phyloP scores from a whole-genome alignment of 345 rosid species.

The Streptanthus diversifolius region DNA sequence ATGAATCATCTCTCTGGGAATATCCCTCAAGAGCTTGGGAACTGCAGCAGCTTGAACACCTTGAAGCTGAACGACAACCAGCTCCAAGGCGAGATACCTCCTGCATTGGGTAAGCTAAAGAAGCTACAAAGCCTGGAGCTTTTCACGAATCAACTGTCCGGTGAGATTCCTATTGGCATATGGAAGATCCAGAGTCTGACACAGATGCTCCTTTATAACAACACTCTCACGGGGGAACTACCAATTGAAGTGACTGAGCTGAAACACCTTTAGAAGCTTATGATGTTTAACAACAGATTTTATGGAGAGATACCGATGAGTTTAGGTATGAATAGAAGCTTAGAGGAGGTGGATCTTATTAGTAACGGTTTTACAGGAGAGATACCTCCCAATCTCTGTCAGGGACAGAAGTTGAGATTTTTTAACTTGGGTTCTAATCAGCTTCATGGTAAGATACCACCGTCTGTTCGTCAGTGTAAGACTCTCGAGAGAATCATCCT shows the following conservation, averaged over 20 bases:
- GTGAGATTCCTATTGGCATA: constrained; percentile 60
- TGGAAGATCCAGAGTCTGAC: constrained; percentile 65
- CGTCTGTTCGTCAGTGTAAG: constrained; percentile 49
- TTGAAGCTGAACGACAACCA: constrained; percentile 46
- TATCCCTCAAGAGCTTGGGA: constrained; percentile 65
- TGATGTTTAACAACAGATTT: constrained; percentile 51
- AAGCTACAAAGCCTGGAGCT: constrained; percentile 48
- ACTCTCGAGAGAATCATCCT: constrained; percentile 63
- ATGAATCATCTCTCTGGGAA: constrained; percentile 60
- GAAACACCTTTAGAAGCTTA: constrained; percentile 47
- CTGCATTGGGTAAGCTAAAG: constrained; percentile 47
- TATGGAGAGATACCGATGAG: constrained; percentile 55
- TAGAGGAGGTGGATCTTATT: constrained; percentile 56
- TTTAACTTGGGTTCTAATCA: constrained; percentile 57
- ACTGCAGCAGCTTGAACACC: constrained; percentile 52
- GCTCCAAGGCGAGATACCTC: constrained; percentile 67
- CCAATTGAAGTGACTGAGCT: constrained; percentile 61
- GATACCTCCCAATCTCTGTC: constrained; percentile 71
- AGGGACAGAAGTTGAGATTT: constrained; percentile 41
- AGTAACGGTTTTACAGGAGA: constrained; percentile 60
- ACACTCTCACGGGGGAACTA: constrained; percentile 64
- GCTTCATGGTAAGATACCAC: constrained; percentile 61
- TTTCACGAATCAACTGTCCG: constrained; percentile 54
- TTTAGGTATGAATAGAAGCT: constrained; percentile 66
- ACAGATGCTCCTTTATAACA: constrained; percentile 45